Evolutionary conservation across 2,329 filamentous ascomycete species (phyloP).

Genomic region (Xylariaceae sp.): DNA sequence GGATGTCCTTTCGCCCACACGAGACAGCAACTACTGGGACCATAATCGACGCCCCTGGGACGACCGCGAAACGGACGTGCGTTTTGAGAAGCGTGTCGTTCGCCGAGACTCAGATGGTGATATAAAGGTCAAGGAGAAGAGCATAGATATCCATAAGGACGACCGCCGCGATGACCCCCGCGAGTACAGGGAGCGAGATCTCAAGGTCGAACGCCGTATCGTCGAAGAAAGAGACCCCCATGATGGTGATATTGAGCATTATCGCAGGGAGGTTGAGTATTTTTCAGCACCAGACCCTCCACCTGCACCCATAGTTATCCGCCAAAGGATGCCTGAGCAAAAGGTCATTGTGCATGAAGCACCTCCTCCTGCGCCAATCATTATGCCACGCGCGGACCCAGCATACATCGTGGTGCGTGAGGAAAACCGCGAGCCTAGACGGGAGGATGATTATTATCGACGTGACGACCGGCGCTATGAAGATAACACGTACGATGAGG

Average conservation of each 20-base stretch:
- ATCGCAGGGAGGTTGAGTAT: slow-evolving; percentile 68
- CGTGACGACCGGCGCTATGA: slow-evolving; percentile 48
- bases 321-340: slow-evolving; percentile 62
- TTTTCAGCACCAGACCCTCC: slow-evolving; percentile 60
- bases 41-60: slow-evolving; percentile 43
- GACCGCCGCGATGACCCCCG: slow-evolving; percentile 34
- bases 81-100: slow-evolving; percentile 51
- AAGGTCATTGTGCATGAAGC: slow-evolving; percentile 68
- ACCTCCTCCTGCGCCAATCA: slow-evolving; percentile 57
- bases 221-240: slow-evolving; percentile 37
- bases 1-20: slow-evolving; percentile 40
- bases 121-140: slow-evolving; percentile 60
- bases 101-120: slow-evolving; percentile 55
- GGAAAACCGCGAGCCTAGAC: slow-evolving; percentile 45
- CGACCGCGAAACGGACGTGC: slow-evolving; percentile 51
- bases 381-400: slow-evolving; percentile 55
- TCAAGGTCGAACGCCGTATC: slow-evolving; percentile 42
- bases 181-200: slow-evolving; percentile 40
- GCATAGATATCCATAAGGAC: slow-evolving; percentile 49
- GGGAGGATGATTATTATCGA: slow-evolving; percentile 28
- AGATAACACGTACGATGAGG: slow-evolving; percentile 52
- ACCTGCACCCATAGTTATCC: slow-evolving; percentile 61
- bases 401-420: slow-evolving; percentile 54
- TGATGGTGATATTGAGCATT: slow-evolving; percentile 60
- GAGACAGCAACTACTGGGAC: slow-evolving; percentile 55